A percentile compares a stretch with the other conserved stretches of the same genome.
Evolutionary conservation across 2,329 filamentous ascomycete genomes (phyloP).

Genomic region (Thielaviopsis cerberus): DNA sequence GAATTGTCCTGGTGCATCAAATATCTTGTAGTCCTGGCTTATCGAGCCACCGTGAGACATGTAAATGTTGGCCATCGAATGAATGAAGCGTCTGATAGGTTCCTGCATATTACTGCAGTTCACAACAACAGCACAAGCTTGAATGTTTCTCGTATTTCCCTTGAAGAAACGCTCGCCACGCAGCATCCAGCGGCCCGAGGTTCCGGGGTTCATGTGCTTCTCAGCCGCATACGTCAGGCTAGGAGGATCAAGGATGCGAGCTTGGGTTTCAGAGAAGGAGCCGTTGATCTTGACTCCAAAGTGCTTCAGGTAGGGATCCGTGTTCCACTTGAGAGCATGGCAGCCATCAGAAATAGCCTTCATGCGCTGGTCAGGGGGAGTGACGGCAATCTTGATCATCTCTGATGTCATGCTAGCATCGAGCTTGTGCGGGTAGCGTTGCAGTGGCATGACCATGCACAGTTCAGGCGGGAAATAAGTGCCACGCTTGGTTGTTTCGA

Average conservation of each 20-base stretch:
- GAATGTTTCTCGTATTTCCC: no score
- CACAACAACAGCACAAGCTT: not conserved
- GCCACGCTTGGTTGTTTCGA: conserved; percentile 35
- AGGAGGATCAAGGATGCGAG: conserved; percentile 52
- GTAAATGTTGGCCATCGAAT: conserved; percentile 28
- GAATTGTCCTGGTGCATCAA: not conserved
- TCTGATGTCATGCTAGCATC: conserved; percentile 46
- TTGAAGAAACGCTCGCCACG: conserved; percentile 33
- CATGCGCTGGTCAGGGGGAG: conserved; percentile 50
- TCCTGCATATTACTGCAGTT: not conserved
- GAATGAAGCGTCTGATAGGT: conserved; percentile 18
- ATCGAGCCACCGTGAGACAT: conserved; percentile 31
- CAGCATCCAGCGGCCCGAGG: conserved; percentile 69
- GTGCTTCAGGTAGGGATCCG: conserved; percentile 49
- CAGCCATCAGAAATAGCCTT: conserved; percentile 51
- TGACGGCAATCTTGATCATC: conserved; percentile 92
- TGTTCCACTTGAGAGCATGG: conserved; percentile 42
- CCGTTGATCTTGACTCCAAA: conserved; percentile 56
- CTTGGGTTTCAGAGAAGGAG: conserved; percentile 47
- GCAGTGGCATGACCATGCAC: conserved; percentile 32
- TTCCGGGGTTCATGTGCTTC: conserved; percentile 39
- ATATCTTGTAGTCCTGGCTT: conserved; percentile 13
- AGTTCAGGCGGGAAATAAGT: conserved; percentile 42
- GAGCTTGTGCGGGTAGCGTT: conserved; percentile 45
- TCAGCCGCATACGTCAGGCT: conserved; percentile 21